Conservation (phyloP, 257 asterid species). For the Parsonsia alboflavescens region DNA sequence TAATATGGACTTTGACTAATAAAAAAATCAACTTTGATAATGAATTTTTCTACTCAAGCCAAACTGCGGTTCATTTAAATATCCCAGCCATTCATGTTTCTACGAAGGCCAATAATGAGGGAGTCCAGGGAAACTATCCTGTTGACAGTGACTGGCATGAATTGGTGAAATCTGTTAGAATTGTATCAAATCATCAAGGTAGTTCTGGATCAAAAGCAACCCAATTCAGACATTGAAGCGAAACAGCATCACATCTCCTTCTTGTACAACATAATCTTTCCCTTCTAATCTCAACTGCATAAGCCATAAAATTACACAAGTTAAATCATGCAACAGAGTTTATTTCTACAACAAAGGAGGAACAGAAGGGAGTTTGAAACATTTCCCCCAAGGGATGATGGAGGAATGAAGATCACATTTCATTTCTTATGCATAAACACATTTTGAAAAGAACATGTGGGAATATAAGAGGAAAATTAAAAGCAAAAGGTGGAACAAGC, state of each 20-base stretch:
- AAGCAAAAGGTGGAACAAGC: slow-evolving; percentile 24
- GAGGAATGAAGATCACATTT: background rate
- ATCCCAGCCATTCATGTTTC: background rate
- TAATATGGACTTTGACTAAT: background rate
- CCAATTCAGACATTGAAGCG: slow-evolving; percentile 72
- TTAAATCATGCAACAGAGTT: background rate
- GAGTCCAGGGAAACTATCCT: background rate
- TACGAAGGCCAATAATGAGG: background rate
- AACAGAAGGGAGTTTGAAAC: background rate
- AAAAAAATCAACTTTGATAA: background rate
- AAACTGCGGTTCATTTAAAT: slow-evolving; percentile 5
- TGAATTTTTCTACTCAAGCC: slow-evolving; percentile 2
- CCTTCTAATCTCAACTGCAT: slow-evolving; percentile 96
- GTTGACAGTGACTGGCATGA: background rate
- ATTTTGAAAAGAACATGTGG: background rate
- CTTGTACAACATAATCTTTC: slow-evolving; percentile 83
- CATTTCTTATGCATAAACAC: background rate
- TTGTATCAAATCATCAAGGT: background rate
- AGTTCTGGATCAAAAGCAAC: slow-evolving; percentile 9
- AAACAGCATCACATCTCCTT: slow-evolving; percentile 95
- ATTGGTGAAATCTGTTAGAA: background rate
- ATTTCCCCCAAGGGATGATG: background rate
- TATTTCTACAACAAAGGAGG: background rate
- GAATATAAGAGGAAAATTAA: background rate
- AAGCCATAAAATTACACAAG: background rate